Evolutionary conservation across 345 rosid species (phyloP).

Genomic region (Carallia brachiata): DNA sequence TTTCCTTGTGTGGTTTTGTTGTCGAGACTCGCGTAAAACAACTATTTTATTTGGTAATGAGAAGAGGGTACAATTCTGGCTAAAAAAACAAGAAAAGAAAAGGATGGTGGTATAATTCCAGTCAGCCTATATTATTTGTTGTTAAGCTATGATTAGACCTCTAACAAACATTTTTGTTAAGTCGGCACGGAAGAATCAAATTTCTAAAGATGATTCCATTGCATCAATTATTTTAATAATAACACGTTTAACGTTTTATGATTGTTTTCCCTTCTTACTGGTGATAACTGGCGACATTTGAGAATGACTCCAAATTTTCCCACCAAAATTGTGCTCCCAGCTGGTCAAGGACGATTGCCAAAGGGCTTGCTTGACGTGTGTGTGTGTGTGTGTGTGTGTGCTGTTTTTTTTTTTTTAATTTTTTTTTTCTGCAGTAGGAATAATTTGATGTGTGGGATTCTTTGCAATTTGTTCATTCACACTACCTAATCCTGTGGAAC

Average conservation of each 20-base stretch:
- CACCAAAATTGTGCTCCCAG: background rate
- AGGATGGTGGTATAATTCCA: slow-evolving; percentile 6
- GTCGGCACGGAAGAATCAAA: slow-evolving; percentile 22
- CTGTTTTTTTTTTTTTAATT: background rate
- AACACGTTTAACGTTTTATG: background rate
- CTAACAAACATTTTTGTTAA: slow-evolving; percentile 13
- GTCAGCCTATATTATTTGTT: background rate
- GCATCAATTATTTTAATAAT: background rate
- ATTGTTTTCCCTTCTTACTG: background rate
- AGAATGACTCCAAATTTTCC: slow-evolving; percentile 16
- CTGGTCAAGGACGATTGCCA: background rate
- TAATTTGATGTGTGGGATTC: background rate
- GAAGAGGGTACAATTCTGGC: background rate
- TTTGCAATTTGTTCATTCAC: background rate
- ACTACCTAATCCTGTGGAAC: background rate
- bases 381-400: background rate
- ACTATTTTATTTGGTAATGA: background rate
- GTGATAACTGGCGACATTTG: slow-evolving; percentile 1
- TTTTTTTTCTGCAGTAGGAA: background rate
- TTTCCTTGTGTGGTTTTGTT: slow-evolving; percentile 16
- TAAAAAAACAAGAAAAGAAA: too few relatives aligned
- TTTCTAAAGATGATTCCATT: background rate
- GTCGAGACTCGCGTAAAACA: slow-evolving; percentile 17
- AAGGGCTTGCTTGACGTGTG: background rate
- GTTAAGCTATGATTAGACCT: slow-evolving; percentile 21